Evolutionary conservation across 805 yeast species (phyloP).

Genomic region (Kuraishia ogatae): DNA sequence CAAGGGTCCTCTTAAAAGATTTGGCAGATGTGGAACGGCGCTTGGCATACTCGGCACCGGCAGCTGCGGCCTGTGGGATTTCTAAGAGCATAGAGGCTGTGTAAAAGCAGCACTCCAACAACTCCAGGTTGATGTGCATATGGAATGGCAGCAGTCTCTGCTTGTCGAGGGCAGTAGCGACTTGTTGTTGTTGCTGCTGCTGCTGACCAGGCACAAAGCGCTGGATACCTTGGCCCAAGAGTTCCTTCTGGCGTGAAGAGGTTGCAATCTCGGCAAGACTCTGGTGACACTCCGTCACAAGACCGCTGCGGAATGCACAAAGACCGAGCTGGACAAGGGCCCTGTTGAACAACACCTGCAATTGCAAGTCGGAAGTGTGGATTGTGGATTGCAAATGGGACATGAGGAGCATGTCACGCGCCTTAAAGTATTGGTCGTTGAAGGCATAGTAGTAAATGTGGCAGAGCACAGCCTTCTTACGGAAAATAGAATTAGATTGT

Average conservation of each 20-base stretch:
- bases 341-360: constrained; percentile 92
- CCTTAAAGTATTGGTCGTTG: constrained; percentile 73
- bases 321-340: constrained; percentile 93
- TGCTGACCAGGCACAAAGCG: constrained; percentile 41
- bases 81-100: constrained; percentile 86
- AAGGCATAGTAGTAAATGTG: constrained; percentile 89
- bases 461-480: constrained; percentile 76
- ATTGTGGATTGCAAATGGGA: constrained; percentile 81
- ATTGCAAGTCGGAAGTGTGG: constrained; percentile 72
- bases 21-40: constrained; percentile 41
- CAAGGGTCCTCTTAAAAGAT: constrained; percentile 85
- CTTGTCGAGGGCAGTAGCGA: constrained; percentile 39
- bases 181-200: constrained; percentile 11
- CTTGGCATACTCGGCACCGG: constrained; percentile 51
- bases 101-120: constrained; percentile 88
- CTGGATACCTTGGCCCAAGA: constrained; percentile 85
- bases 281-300: constrained; percentile 80
- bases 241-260: constrained; percentile 79
- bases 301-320: constrained; percentile 88
- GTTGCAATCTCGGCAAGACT: constrained; percentile 81
- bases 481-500: constrained; percentile 59
- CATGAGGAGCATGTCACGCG: constrained; percentile 80
- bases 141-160: constrained; percentile 93
- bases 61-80: constrained; percentile 81
- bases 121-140: constrained; percentile 94